Base-by-base conservation (phyloP, 2,329 filamentous ascomycete genomes). In the Neonectria ditissima region DNA sequence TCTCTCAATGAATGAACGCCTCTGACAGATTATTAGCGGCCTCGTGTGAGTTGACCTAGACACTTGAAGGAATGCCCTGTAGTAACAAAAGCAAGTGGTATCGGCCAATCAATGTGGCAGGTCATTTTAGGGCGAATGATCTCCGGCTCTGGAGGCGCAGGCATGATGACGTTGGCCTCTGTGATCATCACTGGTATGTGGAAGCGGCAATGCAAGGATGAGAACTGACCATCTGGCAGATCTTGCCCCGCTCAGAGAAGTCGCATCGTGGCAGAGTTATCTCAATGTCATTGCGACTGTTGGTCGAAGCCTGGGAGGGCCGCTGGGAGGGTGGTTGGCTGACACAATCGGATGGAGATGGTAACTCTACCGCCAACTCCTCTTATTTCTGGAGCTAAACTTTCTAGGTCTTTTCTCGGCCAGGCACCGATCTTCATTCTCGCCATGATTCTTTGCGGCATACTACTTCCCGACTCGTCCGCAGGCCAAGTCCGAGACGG, bases 321-420 rank as follows among this genome's bases (percentile, higher is more conserved):
- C 84, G 1, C 70, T 85, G 9, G 89, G 89, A 2, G 88, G 89
- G 0, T 81, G 85, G 34, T 80, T 91, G 5, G 87, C 87, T 10
- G 87, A 91, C 65, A 80, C 78, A 1, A 80, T 91, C 22, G 88
- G 89, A 8, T 91, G 89, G 89, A 81, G 89, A 34, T 89, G 86
- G 69, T 71, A 20, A n/a, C n/a, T n/a, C n/a, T 51, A 66, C 2
- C 28, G 2, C 10, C 3, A 3, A 32, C 16, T 28, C n/a, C 9
- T 41, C 24, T 34, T 47, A 4, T 8, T n/a, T 34, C 20, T 28
- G 5, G 10, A 10, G 5, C 5, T 24, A 2, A 22, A 28, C 57
- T 6, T n/a, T 28, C 2, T 0, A 71, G 69, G 83, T 89, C 86
- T 39, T 90, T 90, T 52, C 69, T 88, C 3, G 78, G 87, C 1